Conservation (phyloP, 352 stramenopile genomes). For the Saprolegnia diclina region DNA sequence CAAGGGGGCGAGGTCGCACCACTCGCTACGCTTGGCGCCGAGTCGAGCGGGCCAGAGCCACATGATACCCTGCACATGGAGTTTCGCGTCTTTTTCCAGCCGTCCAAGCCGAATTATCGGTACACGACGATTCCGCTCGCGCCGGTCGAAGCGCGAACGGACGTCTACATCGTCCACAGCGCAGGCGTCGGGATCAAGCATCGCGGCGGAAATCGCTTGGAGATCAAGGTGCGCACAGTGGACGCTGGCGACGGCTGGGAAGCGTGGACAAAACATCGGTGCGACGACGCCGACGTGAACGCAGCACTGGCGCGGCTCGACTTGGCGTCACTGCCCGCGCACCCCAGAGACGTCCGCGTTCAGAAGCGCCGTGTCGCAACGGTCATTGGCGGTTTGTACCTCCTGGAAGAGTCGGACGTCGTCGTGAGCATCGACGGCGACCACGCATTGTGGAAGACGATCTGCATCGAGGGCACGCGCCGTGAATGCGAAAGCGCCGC, state of each 20-base stretch:
- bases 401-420: not conserved
- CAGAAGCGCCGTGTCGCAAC: not conserved
- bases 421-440: not conserved
- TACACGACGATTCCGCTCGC: not conserved
- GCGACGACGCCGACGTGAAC: not conserved
- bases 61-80: not conserved
- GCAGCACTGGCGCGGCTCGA: not conserved
- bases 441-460: not conserved
- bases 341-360: not conserved
- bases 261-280: not conserved
- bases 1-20: not conserved
- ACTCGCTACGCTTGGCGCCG: not conserved
- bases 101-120: not conserved
- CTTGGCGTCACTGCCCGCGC: not conserved
- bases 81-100: not conserved
- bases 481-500: not conserved
- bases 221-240: not conserved
- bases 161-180: constrained; percentile 1
- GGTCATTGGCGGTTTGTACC: not conserved
- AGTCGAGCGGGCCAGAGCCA: not conserved
- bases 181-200: not conserved
- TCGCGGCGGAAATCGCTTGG: not conserved
- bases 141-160: not conserved
- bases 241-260: not conserved
- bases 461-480: not conserved